phyloP scores from a whole-genome alignment of 2,329 filamentous ascomycete species.

The Penicillium sp. region DNA sequence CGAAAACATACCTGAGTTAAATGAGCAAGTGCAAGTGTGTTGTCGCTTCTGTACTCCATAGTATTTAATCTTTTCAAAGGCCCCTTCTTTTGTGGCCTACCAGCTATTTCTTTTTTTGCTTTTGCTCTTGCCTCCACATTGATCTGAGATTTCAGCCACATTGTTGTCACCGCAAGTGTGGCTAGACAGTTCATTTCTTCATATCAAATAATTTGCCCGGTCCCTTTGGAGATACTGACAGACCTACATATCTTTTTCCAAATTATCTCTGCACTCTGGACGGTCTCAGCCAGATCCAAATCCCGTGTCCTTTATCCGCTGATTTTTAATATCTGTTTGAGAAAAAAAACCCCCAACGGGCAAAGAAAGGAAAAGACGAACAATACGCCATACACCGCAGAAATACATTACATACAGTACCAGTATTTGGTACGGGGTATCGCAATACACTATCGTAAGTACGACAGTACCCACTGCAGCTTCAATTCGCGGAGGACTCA shows the following conservation, averaged over 20 bases:
- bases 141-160: conserved; percentile 17
- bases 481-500: conserved; percentile 28
- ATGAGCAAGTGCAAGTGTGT: conserved; percentile 6
- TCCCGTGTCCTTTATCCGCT: background rate
- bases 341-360: background rate
- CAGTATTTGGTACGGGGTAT: conserved; percentile 1
- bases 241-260: background rate
- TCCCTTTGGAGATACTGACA: background rate
- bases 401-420: conserved; percentile 6
- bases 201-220: background rate
- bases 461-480: conserved; percentile 25
- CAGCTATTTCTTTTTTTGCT: background rate
- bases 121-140: conserved; percentile 2
- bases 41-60: background rate
- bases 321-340: background rate
- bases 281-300: background rate
- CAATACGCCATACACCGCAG: background rate
- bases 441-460: conserved; percentile 12
- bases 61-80: conserved; percentile 12
- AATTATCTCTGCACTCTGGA: background rate
- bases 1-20: conserved; percentile 8
- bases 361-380: background rate
- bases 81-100: background rate
- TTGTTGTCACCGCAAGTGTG: conserved; percentile 6
- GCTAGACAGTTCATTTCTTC: background rate